These are phyloP conservation scores for Eimeria falciformis DNA, from an alignment of 169 alveolate species.

Conservation along the genomic window DNA sequence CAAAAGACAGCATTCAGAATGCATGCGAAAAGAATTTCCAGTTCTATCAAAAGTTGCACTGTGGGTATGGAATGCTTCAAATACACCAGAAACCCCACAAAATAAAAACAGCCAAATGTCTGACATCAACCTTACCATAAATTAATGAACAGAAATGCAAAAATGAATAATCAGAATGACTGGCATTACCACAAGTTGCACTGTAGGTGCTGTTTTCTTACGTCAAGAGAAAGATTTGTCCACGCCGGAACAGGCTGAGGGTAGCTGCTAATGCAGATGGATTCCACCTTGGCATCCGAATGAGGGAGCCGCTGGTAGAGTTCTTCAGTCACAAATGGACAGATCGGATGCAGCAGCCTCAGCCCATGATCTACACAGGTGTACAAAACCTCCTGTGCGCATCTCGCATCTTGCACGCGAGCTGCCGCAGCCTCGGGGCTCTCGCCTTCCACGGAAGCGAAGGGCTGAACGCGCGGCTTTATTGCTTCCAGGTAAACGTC, in stretches of 20 bases:
- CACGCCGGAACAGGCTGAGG: conserved; percentile 63
- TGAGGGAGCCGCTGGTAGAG: conserved; percentile 91
- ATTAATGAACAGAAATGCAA: no score
- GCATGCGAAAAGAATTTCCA: no score
- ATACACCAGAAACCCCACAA: no score
- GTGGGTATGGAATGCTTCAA: no score
- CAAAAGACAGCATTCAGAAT: no score
- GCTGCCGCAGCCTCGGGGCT: conserved; percentile 71
- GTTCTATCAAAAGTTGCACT: no score
- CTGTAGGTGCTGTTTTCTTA: no score
- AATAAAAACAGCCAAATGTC: no score
- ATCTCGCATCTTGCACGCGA: conserved; percentile 80
- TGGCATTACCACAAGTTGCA: no score
- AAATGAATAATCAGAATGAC: no score
- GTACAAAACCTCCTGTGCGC: conserved; percentile 81
- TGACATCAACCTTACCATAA: no score
- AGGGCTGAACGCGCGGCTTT: conserved; percentile 81
- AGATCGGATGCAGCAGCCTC: conserved; percentile 91
- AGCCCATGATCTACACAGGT: conserved; percentile 89
- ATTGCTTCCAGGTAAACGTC: conserved; percentile 97
- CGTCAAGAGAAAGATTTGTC: conserved; percentile 38
- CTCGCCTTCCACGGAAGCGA: background rate
- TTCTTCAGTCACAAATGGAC: conserved; percentile 95
- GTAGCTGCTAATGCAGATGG: conserved; percentile 59
- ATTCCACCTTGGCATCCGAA: conserved; percentile 58